These are phyloP conservation scores for Apiospora marii DNA, from an alignment of 2,329 filamentous ascomycete species.

Conservation along the genomic window DNA sequence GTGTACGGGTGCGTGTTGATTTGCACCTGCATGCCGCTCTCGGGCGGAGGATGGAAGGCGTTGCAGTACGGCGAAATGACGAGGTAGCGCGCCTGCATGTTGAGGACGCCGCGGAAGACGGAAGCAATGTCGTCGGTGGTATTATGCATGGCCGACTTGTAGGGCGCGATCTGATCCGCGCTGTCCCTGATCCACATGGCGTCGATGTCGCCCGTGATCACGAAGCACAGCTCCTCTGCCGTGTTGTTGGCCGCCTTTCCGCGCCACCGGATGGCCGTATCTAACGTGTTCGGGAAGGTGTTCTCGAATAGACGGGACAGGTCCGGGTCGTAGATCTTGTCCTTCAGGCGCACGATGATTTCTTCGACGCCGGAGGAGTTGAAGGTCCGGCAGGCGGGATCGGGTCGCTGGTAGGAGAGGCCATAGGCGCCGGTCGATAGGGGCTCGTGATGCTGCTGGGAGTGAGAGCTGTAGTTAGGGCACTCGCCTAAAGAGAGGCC, in stretches of 20 bases:
- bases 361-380: conserved; percentile 78
- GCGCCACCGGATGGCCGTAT: conserved; percentile 76
- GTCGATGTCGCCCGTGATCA: conserved; percentile 52
- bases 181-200: conserved; percentile 73
- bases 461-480: conserved; percentile 71
- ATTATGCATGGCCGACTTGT: conserved; percentile 68
- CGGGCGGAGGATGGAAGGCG: conserved; percentile 87
- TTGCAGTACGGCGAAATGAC: conserved; percentile 84
- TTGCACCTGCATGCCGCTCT: conserved; percentile 69
- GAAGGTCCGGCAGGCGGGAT: conserved; percentile 80
- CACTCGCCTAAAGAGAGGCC: conserved; percentile 46
- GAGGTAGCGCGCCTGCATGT: conserved; percentile 77
- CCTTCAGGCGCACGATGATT: conserved; percentile 74
- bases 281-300: conserved; percentile 77
- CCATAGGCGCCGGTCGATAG: conserved; percentile 78
- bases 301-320: conserved; percentile 76
- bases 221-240: conserved; percentile 69
- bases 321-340: conserved; percentile 77
- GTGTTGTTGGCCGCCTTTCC: conserved; percentile 64
- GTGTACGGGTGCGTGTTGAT: conserved; percentile 67
- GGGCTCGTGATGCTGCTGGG: conserved; percentile 69
- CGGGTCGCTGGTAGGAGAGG: conserved; percentile 83
- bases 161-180: conserved; percentile 80
- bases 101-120: conserved; percentile 77
- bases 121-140: conserved; percentile 67